Base-by-base conservation (phyloP, 2,329 filamentous ascomycete genomes). In the Beauveria varroae region DNA sequence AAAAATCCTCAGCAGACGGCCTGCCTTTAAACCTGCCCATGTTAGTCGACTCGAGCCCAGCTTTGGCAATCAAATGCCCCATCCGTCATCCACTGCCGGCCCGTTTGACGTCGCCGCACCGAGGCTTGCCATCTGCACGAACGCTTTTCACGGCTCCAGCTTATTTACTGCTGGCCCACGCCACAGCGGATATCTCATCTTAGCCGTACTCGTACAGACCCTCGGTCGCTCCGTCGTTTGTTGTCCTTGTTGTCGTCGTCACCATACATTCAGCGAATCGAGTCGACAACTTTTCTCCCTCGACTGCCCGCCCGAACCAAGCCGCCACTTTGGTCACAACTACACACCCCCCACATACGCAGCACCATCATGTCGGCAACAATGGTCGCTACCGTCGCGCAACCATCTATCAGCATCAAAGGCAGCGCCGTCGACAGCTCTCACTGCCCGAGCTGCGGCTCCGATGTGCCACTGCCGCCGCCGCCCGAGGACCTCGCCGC, bases 371-470 rank as follows among this genome's bases (percentile, higher is more conserved):
- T 68, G 65, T 64, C 67, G 49, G 64, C 65, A 30, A 71, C 71
- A 64, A 71, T 72, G 69, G 69, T 73, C 66, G 65, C 74, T 64
- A 73, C 74, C 60, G 72, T 73, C 72, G 68, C 72, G 61, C 64
- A 52, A 62, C 63, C 55, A 20, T 65, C 49, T 60, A 66, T 60
- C 57, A 65, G 69, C 55, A 67, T 67, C 49, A 61, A 66, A 60
- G 64, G 65, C 65, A 68, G 62, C 70, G 62, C 67, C 40, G 65
- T 20, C n/a, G 2, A 34, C 50, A 14, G 66, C 26, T 67, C 70
- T 43, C 77, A 77, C 76, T 84, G 81, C 65, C 80, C 81, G 0
- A 75, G 74, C 68, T 84, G 81, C 72, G 81, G 81, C 65, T 74
- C 72, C 66, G 68, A 72, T 55, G 69, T 79, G 62, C 72, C 55